These are phyloP conservation scores for Citrullus mucosospermus DNA, from an alignment of 306 rosid genomes.

Conservation along the genomic window DNA sequence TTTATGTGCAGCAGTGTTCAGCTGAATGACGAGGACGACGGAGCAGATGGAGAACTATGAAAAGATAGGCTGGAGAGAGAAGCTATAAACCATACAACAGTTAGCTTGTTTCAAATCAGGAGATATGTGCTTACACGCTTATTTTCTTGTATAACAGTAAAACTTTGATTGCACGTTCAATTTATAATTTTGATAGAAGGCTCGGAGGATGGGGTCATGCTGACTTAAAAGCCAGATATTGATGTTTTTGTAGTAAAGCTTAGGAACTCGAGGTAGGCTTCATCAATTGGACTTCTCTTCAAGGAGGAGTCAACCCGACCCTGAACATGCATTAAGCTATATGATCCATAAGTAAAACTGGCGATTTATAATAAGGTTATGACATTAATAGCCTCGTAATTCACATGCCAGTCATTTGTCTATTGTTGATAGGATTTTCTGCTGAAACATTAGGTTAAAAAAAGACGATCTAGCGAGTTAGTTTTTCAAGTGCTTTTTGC, in stretches of 20 bases:
- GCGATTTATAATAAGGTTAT: neutral
- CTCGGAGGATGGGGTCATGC: neutral
- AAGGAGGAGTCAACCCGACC: neutral
- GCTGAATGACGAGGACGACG: neutral
- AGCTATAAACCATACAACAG: neutral
- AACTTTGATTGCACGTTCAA: neutral
- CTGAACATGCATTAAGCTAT: neutral
- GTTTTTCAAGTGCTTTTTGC: neutral
- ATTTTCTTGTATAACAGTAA: neutral
- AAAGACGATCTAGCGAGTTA: neutral
- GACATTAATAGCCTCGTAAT: neutral
- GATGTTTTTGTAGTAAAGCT: neutral
- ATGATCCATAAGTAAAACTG: neutral
- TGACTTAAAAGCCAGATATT: neutral
- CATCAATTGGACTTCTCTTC: neutral
- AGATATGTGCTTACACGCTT: neutral
- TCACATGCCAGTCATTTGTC: neutral
- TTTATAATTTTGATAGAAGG: neutral
- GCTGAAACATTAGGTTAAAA: neutral
- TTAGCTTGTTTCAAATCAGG: neutral
- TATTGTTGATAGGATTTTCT: neutral
- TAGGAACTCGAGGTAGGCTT: neutral
- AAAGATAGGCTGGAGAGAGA: neutral
- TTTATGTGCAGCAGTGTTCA: neutral
- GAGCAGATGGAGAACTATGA: conserved; percentile 6